These are phyloP conservation scores for Ceratobasidium sp. DNA, from an alignment of 1,284 basidiomycete genomes.

Conservation along the genomic window DNA sequence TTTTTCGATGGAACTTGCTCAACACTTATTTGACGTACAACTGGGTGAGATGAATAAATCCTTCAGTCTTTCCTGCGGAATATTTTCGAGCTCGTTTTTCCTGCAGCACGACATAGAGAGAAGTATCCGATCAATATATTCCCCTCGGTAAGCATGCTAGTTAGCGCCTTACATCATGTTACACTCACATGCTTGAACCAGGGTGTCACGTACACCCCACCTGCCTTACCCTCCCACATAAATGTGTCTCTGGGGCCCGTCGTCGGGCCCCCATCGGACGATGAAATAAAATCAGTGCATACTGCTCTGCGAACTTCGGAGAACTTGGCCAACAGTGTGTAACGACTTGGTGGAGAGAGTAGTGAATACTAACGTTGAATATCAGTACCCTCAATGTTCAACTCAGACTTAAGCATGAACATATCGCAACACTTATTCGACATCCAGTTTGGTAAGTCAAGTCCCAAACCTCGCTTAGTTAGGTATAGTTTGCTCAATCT, in stretches of 20 bases:
- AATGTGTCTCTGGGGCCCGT: not conserved
- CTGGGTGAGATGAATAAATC: constrained; percentile 5
- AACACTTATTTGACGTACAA: constrained; percentile 12
- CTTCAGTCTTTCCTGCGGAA: not conserved
- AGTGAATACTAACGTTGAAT: not conserved
- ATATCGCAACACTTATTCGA: constrained; percentile 3
- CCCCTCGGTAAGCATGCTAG: not conserved
- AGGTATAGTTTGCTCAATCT: too few species aligned
- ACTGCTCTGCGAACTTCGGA: not conserved
- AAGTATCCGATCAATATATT: not conserved
- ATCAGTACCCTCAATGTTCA: constrained; percentile 2
- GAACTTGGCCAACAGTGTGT: not conserved
- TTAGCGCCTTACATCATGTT: not conserved
- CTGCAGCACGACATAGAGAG: not conserved
- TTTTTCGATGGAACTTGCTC: not conserved
- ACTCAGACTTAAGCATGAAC: not conserved
- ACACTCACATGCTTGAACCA: not conserved
- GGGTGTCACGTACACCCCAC: not conserved
- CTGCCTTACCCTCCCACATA: not conserved
- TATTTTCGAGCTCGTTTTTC: not conserved
- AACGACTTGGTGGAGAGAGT: too few species aligned
- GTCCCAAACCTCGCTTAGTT: not conserved
- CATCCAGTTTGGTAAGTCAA: constrained; percentile 4
- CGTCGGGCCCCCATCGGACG: not conserved
- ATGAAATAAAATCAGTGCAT: not conserved